Evolutionary conservation across 2,329 filamentous ascomycete genomes (phyloP).

Genomic region (Pyrenochaeta sp.): DNA sequence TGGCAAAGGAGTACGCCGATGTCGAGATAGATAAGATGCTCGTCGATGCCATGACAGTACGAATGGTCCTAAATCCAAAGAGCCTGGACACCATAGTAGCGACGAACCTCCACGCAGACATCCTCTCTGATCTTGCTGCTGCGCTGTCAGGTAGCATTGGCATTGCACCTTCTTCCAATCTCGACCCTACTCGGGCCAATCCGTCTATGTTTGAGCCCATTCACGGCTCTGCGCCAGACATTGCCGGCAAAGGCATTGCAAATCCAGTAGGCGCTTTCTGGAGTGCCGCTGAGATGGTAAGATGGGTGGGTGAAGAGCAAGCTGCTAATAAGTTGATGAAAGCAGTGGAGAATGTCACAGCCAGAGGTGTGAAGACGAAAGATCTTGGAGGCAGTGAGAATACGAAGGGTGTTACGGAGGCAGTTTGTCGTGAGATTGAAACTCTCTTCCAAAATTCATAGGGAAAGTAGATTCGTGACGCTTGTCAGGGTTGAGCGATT

Average conservation of each 20-base stretch:
- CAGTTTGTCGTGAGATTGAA: slow-evolving; percentile 62
- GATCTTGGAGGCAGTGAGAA: slow-evolving; percentile 66
- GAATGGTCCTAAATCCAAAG: slow-evolving; percentile 57
- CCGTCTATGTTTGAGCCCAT: slow-evolving; percentile 71
- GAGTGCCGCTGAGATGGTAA: slow-evolving; percentile 73
- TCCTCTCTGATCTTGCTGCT: slow-evolving; percentile 71
- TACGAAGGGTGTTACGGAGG: slow-evolving; percentile 66
- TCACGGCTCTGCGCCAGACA: slow-evolving; percentile 70
- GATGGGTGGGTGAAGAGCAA: slow-evolving; percentile 66
- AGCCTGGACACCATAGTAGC: slow-evolving; percentile 58
- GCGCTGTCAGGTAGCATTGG: slow-evolving; percentile 72
- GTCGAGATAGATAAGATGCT: slow-evolving; percentile 59
- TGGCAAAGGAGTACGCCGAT: slow-evolving; percentile 55
- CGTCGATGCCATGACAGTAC: slow-evolving; percentile 59
- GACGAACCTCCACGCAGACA: slow-evolving; percentile 64
- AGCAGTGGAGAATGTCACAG: slow-evolving; percentile 67
- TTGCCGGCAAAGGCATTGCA: slow-evolving; percentile 68
- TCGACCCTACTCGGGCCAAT: slow-evolving; percentile 66
- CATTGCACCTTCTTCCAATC: slow-evolving; percentile 71
- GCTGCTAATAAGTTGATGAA: slow-evolving; percentile 66
- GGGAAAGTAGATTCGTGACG: too few species aligned
- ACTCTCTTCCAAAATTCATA: slow-evolving; percentile 48
- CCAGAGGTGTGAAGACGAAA: slow-evolving; percentile 61
- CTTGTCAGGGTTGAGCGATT: too few species aligned
- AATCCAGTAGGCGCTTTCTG: slow-evolving; percentile 73